These are phyloP conservation scores for Turritis glabra DNA, from an alignment of 345 rosid genomes.

Conservation along the genomic window DNA sequence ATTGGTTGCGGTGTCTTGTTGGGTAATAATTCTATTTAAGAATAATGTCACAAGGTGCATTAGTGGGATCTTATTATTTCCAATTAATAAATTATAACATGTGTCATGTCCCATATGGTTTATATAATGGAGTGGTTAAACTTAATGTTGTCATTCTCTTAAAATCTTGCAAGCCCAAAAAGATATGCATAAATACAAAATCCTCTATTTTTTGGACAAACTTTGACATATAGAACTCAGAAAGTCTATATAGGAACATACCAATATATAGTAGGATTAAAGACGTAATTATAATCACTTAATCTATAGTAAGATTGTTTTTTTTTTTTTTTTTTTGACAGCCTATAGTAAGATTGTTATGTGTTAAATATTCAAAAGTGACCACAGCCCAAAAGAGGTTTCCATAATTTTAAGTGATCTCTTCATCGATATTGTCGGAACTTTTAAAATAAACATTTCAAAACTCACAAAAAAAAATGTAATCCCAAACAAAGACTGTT, in stretches of 20 bases:
- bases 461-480: background rate
- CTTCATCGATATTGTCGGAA: slow-evolving; percentile 5
- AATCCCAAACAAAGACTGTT: background rate
- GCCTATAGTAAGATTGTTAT: background rate
- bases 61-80: slow-evolving; percentile 15
- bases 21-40: slow-evolving; percentile 8
- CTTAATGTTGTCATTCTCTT: slow-evolving; percentile 28
- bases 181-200: background rate
- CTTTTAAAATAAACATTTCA: background rate
- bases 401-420: slow-evolving; percentile 13
- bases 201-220: background rate
- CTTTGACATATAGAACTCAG: background rate
- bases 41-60: slow-evolving; percentile 32
- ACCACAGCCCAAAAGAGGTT: background rate
- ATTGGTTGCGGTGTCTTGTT: slow-evolving; percentile 35
- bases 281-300: background rate
- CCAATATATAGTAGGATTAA: background rate
- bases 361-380: background rate
- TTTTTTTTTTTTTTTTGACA: too few relatives aligned
- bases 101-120: slow-evolving; percentile 36
- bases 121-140: slow-evolving; percentile 36
- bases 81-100: slow-evolving; percentile 2
- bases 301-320: background rate
- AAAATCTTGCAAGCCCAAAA: slow-evolving; percentile 5
- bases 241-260: background rate